Evolutionary conservation across 176 grass and related monocot genomes (phyloP), one percentile per base, ranked within the genome.

Genomic region (Rhynchospora pubera): DNA sequence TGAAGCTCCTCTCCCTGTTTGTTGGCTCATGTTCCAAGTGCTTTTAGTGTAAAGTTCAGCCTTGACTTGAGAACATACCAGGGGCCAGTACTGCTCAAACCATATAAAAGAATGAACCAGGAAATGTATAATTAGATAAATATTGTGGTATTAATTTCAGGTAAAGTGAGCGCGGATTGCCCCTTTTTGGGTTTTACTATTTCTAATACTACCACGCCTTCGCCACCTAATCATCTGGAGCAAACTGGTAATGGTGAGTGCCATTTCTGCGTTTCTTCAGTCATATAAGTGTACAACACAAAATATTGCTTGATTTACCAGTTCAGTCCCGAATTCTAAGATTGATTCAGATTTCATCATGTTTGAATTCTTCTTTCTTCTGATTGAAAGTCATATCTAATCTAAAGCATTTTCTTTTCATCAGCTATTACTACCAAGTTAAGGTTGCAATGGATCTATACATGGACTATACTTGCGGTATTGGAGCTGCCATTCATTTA

Each of bases 81-180:
- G 44, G 7, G 65, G 11, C 12, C 13, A 7, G 15, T 70, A 70
- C 15, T 45, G 66, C 70, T 53, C 22, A 75, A 75, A 75, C 43
- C 15, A 71, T 22, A 71, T 32, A 7, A 69, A n/a, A 15, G 39
- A 46, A 45, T 45, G 10, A 32, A 65, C 62, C 62, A 71, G 16
- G 46, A 46, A 70, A 53, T 75, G 47, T 75, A 26, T 15, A 26
- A 75, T 26, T 48, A 10, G 47, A 28, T 52, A n/a, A n/a, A 46
- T 15, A 30, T 34, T 14, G 44, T 57, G 62, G 45, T 73, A 9
- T 45, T 71, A 12, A 67, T 69, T 83, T 81, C 80, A 87, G 86
- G 86, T 79, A 48, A 42, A 50, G 32, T 87, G 26, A 55, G 18
- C 16, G 86, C 71, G 45, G 70, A 87, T 61, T 87, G 86, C 15